Base-by-base conservation (phyloP, 495 filamentous ascomycete species). In the Neurospora sp. region DNA sequence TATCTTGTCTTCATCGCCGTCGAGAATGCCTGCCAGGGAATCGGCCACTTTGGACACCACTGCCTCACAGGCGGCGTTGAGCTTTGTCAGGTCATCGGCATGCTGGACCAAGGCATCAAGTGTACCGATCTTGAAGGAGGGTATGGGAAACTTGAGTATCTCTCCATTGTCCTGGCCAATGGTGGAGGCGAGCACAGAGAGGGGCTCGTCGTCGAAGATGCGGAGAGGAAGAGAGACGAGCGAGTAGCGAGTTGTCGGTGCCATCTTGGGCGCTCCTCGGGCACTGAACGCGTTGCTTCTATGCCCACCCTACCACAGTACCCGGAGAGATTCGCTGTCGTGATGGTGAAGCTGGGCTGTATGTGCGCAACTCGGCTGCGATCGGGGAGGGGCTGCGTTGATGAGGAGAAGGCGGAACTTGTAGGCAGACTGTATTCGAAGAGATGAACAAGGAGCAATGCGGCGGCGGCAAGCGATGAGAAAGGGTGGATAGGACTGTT, bases 91-190 rank as follows among this genome's bases (percentile, higher is more conserved):
- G 78, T 97, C 95, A 79, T 99, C 96, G 44, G 96, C 96, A 79
- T 99, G 95, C 83, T 96, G 93, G 37, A 99, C 94, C n/a, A 99
- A 85, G 53, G 92, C 93, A 82, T 99, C 96, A 69, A 99, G 86
- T 1, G 96, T 97, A 70, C 96, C 96, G 81, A 99, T 97, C 84
- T 98, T 99, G 86, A 99, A 97, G 48, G 92, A 91, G 3, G 96
- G 96, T 73, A 99, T 92, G 14, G 87, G 81, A 77, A 98, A 98
- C 9, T 91, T 90, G 68, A 89, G 85, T 22, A 93, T 89, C 59
- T 89, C 89, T 76, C 92, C 94, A 78, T 92, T 89, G 71, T 97
- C 92, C 41, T 88, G 82, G 38, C 88, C 83, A 72, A 98, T 85
- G 14, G 92, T 92, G 68, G 91, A 78, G 74, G 88, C 88, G 40